Evolutionary conservation across 345 rosid species (phyloP).

Genomic region (Anastatica hierochuntica): DNA sequence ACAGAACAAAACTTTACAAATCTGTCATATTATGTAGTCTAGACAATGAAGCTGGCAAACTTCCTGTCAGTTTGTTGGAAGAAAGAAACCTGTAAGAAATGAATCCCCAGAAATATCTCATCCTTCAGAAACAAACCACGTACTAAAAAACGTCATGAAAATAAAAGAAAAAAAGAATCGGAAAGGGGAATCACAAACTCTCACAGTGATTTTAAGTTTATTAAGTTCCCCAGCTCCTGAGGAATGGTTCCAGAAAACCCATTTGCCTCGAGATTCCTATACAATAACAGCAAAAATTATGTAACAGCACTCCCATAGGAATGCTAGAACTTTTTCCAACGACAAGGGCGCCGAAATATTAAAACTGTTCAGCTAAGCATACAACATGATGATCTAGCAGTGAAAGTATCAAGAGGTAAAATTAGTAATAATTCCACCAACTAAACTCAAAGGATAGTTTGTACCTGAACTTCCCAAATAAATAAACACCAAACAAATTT

Average conservation of each 20-base stretch:
- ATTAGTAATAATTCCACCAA: not conserved
- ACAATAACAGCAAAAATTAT: constrained; percentile 4
- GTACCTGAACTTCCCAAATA: too few relatives aligned
- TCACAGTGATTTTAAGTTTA: constrained; percentile 36
- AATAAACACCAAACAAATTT: constrained; percentile 7
- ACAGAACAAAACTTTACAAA: constrained; percentile 31
- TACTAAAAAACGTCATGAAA: not conserved
- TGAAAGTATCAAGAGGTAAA: not conserved
- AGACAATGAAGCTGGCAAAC: constrained; percentile 33
- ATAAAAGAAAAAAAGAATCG: not conserved
- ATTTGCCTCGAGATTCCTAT: constrained; percentile 47
- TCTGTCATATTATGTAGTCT: constrained; percentile 36
- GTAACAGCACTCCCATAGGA: not conserved
- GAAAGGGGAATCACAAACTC: constrained; percentile 9
- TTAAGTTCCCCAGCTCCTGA: constrained; percentile 42
- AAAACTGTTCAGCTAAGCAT: constrained; percentile 2
- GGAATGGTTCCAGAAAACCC: constrained; percentile 45
- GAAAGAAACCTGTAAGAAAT: constrained; percentile 41
- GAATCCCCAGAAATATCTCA: not conserved
- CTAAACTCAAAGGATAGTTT: too few relatives aligned
- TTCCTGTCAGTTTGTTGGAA: constrained; percentile 46
- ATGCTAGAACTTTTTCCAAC: not conserved
- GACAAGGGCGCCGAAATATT: not conserved
- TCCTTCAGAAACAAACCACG: not conserved
- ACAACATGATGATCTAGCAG: not conserved